Base-by-base conservation (phyloP, 345 rosid genomes). In the Camelina neglecta region DNA sequence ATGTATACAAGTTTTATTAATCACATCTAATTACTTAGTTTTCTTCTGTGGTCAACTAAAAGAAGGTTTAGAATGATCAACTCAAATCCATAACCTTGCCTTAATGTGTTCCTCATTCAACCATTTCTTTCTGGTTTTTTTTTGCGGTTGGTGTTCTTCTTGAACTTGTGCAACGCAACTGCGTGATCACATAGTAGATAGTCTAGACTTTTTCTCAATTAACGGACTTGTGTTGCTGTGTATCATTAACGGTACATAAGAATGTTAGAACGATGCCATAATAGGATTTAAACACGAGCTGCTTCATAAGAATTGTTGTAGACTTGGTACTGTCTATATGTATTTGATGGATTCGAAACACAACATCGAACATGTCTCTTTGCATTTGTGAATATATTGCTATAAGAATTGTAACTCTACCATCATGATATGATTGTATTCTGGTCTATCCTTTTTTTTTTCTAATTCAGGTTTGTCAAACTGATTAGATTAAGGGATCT, bases 231-330 rank as follows among this genome's bases (percentile, higher is more conserved):
- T 21, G 23, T 18, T 62, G 60, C 66, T 15, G 55, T 68, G 11
- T 33, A 60, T 57, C 47, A 49, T 1, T 50, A 24, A 48, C 74
- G 93, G 99, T 96, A 97, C 81, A 91, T 93, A 87, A 85, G 60
- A 78, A 35, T 72, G 70, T 51, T 20, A 20, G 38, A 54, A 55
- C 8, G 8, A 47, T 35, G 58, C 18, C 11, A 6, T 21, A 5
- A 11, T 20, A 23, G 11, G 33, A 51, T 61, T 38, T 3, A 39
- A 53, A 62, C 18, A 62, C 50, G 11, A 54, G 41, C 39, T 54
- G 35, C 51, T 51, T 4, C 70, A 53, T 44, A 69, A 12, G 65
- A 54, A 54, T 6, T n/a, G 75, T 61, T 69, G 69, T 11, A 54
- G 41, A 69, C 64, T 76, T 69, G 45, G 65, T 24, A 69, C 29